phyloP scores from a whole-genome alignment of 345 rosid species.

The Crucihimalaya himalaica region DNA sequence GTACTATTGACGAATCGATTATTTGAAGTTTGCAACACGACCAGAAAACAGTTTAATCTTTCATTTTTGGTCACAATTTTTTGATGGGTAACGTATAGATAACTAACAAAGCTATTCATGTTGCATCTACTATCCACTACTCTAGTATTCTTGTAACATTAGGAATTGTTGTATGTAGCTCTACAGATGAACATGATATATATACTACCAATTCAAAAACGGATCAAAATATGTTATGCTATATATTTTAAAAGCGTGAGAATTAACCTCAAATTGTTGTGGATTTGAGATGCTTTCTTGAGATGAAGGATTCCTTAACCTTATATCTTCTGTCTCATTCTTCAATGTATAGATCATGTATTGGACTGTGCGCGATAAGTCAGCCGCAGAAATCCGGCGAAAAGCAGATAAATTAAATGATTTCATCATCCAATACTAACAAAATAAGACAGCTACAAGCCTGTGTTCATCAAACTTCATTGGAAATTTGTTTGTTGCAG shows the following conservation, averaged over 20 bases:
- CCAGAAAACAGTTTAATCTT: background rate
- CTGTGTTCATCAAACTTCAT: too few relatives aligned
- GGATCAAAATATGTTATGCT: background rate
- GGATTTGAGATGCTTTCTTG: background rate
- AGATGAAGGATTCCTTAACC: background rate
- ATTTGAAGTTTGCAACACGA: too few relatives aligned
- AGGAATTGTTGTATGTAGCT: background rate
- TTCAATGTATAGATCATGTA: background rate
- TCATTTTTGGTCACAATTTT: background rate
- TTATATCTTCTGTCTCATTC: background rate
- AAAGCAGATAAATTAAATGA: background rate
- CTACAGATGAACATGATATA: background rate
- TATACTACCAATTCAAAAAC: background rate
- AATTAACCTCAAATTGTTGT: constrained; percentile 3
- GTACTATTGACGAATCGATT: too few relatives aligned
- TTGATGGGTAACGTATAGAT: background rate
- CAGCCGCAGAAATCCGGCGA: background rate
- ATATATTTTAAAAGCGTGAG: background rate
- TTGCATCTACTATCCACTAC: background rate
- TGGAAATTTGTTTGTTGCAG: too few relatives aligned
- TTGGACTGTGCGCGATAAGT: background rate
- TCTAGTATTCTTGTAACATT: background rate
- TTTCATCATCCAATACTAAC: background rate
- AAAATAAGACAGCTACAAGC: too few relatives aligned
- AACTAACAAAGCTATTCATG: constrained; percentile 1